These are phyloP conservation scores for Xylaria digitata DNA, from an alignment of 2,329 filamentous ascomycete species.

Conservation along the genomic window DNA sequence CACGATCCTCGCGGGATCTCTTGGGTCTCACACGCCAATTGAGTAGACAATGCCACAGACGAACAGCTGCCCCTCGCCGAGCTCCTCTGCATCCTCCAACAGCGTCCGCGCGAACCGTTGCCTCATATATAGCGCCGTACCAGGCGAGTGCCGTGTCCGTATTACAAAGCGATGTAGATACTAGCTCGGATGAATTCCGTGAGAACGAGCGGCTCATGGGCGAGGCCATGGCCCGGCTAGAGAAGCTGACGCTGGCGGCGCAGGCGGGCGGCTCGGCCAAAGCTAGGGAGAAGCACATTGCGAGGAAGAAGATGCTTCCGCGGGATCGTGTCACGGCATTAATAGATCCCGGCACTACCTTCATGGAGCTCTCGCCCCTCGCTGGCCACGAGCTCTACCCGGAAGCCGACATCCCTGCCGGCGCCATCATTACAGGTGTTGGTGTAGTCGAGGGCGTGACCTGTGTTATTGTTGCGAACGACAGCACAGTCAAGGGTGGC, in stretches of 20 bases:
- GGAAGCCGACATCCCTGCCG: constrained; percentile 87
- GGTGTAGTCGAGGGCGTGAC: constrained; percentile 90
- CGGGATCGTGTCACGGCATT: constrained; percentile 88
- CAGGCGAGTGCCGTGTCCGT: constrained; percentile 87
- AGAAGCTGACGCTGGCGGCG: constrained; percentile 75
- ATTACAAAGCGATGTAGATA: constrained; percentile 80
- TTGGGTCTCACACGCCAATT: constrained; percentile 58
- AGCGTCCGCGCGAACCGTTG: constrained; percentile 58
- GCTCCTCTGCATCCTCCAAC: constrained; percentile 35
- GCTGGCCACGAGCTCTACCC: constrained; percentile 88
- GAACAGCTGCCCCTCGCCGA: constrained; percentile 48
- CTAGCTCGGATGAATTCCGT: constrained; percentile 79
- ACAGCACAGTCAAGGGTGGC: constrained; percentile 96
- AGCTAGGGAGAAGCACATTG: constrained; percentile 86
- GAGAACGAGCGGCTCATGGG: constrained; percentile 85
- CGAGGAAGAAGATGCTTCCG: constrained; percentile 92
- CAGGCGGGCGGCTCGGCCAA: constrained; percentile 83
- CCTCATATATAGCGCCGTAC: constrained; percentile 82
- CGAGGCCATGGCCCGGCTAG: constrained; percentile 75
- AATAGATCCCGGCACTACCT: constrained; percentile 88
- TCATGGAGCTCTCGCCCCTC: constrained; percentile 92
- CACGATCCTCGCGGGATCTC: constrained; percentile 60
- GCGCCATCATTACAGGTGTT: constrained; percentile 91
- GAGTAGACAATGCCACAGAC: constrained; percentile 50
- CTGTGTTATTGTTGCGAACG: constrained; percentile 94